phyloP scores from a whole-genome alignment of 371 early-diverging fungal species.

The Nematocida parisii region DNA sequence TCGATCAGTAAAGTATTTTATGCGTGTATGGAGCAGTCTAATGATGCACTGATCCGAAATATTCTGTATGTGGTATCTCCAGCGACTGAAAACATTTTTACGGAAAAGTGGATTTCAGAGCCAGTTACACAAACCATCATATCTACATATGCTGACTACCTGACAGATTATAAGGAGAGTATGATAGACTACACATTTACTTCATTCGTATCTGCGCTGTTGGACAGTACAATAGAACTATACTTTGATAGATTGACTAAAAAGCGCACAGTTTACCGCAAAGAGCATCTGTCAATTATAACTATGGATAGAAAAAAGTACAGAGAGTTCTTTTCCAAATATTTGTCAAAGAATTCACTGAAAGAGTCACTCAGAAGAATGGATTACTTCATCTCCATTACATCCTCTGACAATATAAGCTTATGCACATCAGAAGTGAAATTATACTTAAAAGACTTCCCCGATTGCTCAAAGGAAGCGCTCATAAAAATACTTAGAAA shows the following conservation, averaged over 20 bases:
- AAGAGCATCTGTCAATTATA: conserved; percentile 42
- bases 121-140: conserved; percentile 58
- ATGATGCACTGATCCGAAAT: conserved; percentile 60
- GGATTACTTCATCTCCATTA: conserved; percentile 59
- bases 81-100: conserved; percentile 63
- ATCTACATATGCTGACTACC: conserved; percentile 69
- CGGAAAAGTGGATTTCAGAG: conserved; percentile 61
- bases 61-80: conserved; percentile 66
- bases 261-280: conserved; percentile 55
- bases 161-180: conserved; percentile 66
- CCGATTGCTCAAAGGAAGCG: conserved; percentile 3
- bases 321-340: conserved; percentile 51
- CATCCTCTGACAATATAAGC: conserved; percentile 61
- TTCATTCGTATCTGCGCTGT: conserved; percentile 61
- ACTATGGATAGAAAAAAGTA: conserved; percentile 60
- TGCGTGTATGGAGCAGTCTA: conserved; percentile 60
- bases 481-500: conserved; percentile 26
- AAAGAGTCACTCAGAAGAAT: conserved; percentile 45
- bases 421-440: conserved; percentile 65
- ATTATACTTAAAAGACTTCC: conserved; percentile 23
- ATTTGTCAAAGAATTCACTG: conserved; percentile 59
- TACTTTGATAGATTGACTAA: conserved; percentile 64
- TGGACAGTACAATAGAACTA: conserved; percentile 17
- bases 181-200: conserved; percentile 69
- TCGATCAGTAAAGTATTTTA: conserved; percentile 68